phyloP scores from a whole-genome alignment of 2,329 filamentous ascomycete species.

The Neocucurbitaria cava region DNA sequence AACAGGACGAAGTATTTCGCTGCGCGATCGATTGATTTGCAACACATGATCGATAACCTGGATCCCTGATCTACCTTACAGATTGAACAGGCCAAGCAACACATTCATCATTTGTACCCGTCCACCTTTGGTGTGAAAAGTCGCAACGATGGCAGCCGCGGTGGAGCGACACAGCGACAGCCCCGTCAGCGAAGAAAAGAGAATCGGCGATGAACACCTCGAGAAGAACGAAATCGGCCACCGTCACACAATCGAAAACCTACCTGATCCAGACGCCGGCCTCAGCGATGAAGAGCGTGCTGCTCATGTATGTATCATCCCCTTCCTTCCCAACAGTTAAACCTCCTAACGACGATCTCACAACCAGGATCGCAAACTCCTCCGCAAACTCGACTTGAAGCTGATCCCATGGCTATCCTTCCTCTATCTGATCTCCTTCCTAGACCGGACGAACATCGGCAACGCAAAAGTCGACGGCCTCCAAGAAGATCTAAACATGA shows the following conservation, averaged over 20 bases:
- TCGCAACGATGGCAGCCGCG: conserved; percentile 28
- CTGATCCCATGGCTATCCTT: conserved; percentile 73
- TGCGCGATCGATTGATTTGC: not conserved
- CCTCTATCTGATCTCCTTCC: conserved; percentile 76
- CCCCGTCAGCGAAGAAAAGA: conserved; percentile 26
- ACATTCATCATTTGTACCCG: conserved; percentile 1
- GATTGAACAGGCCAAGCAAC: not conserved
- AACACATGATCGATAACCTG: not conserved
- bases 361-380: conserved; percentile 65
- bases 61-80: not conserved
- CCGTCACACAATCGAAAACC: conserved; percentile 23
- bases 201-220: conserved; percentile 18
- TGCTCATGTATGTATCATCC: conserved; percentile 57
- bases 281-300: conserved; percentile 69
- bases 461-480: conserved; percentile 70
- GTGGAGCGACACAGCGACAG: conserved; percentile 26
- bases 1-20: not conserved
- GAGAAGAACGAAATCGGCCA: conserved; percentile 13
- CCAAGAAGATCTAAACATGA: conserved; percentile 67
- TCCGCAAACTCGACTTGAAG: conserved; percentile 67
- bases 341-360: not conserved
- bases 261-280: conserved; percentile 68
- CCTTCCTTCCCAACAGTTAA: not conserved
- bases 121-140: not conserved
- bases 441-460: conserved; percentile 77